Evolutionary conservation across 805 yeast genomes (phyloP), one percentile per base, ranked within the genome.

Genomic region (Hanseniaspora mollemarum): DNA sequence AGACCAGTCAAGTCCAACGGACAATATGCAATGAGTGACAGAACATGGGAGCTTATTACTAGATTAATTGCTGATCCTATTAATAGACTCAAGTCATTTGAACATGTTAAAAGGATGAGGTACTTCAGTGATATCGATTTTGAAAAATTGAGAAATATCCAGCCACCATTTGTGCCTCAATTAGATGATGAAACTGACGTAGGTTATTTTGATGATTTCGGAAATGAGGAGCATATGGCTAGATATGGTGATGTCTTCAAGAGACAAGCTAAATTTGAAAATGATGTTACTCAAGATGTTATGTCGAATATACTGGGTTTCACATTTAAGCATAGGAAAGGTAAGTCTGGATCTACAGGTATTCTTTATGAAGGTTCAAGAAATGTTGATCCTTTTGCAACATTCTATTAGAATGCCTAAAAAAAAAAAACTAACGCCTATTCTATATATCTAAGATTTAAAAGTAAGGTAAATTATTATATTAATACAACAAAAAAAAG

Each of bases 141-240:
- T 81, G 77, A 73, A 5, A 67, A 67, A 10, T 66, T 92, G 57
- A 75, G 96, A 60, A 68, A 66, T 29, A 74, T 79, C 54, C 74
- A 81, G 21, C 96, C 99, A 4, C 99, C 99, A 32, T 92, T 92
- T 65, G 84, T 92, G 18, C 99, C 99, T 2, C 96, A 94, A 60
- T 73, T 92, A 56, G 97, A 92, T 62, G 85, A 87, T 54, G 99
- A 92, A 60, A 92, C 87, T 55, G 99, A 92, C 68, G 97, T 97
- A 0, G 99, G 99, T 1, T 92, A 92, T 68, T 92, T 92, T 63
- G 99, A 92, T 67, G 98, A 92, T 66, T 92, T 92, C 65, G 86
- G 86, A 53, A 92, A 87, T 65, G 97, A 90, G 64, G 87, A 84
- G 43, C 95, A 90, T 64, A 87, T 92, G 97, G 92, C 90, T 55